Evolutionary conservation across 441 rosid genomes (phyloP).

Genomic region (Kokia cookei): DNA sequence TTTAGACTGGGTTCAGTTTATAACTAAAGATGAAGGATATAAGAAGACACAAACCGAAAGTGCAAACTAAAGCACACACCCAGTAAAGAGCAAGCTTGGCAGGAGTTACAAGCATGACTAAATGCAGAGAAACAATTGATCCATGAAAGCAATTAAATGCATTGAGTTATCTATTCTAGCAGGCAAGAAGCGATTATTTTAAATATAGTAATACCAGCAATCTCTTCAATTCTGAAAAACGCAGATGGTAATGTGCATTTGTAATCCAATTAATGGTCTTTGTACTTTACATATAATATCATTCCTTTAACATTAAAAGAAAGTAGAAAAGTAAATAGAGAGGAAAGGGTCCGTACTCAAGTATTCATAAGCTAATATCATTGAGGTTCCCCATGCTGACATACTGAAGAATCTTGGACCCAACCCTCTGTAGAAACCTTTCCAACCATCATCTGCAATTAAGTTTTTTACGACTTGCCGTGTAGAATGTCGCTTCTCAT

Average conservation of each 20-base stretch:
- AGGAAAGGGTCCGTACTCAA: conserved; percentile 53
- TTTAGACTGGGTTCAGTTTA: conserved; percentile 10
- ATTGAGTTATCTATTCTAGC: not conserved
- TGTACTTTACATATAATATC: not conserved
- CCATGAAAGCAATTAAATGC: not conserved
- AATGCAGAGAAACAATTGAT: not conserved
- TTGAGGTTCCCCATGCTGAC: conserved; percentile 98
- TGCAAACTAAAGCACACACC: not conserved
- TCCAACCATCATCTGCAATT: conserved; percentile 89
- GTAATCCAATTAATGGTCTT: not conserved
- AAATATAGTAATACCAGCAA: not conserved
- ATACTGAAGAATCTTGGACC: conserved; percentile 94
- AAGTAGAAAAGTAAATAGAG: not conserved
- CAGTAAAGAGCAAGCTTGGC: not conserved
- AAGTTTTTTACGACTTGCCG: conserved; percentile 61
- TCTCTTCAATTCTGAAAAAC: not conserved
- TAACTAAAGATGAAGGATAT: not conserved
- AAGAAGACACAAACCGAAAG: not conserved
- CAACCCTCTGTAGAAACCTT: conserved; percentile 79
- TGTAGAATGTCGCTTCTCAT: conserved; percentile 66
- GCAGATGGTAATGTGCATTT: not conserved
- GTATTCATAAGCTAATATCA: conserved; percentile 92
- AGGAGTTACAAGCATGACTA: not conserved
- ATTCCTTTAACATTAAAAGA: not conserved
- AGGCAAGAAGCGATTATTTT: not conserved